A percentile compares a stretch with the other conserved stretches of the same genome.
Conservation (phyloP, 139 green algal species). For the Spirogloea muscicola region DNA sequence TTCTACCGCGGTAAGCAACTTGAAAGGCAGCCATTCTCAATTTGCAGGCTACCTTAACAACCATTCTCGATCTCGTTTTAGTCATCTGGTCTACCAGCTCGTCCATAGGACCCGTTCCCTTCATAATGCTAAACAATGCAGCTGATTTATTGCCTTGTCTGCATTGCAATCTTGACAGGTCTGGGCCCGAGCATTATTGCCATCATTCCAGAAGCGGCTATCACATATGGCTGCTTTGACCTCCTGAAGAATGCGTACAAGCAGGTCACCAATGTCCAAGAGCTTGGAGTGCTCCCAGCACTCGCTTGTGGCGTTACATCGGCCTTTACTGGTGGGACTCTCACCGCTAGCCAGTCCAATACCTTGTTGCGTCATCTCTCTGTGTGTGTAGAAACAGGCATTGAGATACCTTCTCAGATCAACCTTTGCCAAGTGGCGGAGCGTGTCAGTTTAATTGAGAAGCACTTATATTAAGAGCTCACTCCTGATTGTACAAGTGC, state of each 20-base stretch:
- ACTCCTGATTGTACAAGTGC: no score
- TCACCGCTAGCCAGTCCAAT: no score
- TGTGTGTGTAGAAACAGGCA: no score
- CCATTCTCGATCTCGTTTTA: background rate
- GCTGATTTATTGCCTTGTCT: background rate
- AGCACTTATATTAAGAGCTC: no score
- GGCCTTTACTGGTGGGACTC: conserved; percentile 15
- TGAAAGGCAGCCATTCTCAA: background rate
- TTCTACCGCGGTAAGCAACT: conserved; percentile 58
- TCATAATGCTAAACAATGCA: background rate
- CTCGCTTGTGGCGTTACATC: conserved; percentile 5
- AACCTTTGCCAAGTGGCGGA: no score
- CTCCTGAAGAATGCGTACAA: conserved; percentile 58
- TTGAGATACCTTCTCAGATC: no score
- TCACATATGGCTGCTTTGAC: conserved; percentile 79
- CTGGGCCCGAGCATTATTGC: conserved; percentile 60
- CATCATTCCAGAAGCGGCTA: conserved; percentile 79
- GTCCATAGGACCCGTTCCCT: background rate
- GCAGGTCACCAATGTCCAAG: conserved; percentile 14
- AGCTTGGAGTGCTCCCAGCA: conserved; percentile 29
- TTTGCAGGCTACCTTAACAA: no score
- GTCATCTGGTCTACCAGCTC: background rate
- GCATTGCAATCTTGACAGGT: conserved; percentile 52
- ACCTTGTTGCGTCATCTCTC: no score
- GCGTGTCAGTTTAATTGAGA: no score